Conservation (phyloP, 2,329 filamentous ascomycete genomes). For the Ophiostoma angusticollis region DNA sequence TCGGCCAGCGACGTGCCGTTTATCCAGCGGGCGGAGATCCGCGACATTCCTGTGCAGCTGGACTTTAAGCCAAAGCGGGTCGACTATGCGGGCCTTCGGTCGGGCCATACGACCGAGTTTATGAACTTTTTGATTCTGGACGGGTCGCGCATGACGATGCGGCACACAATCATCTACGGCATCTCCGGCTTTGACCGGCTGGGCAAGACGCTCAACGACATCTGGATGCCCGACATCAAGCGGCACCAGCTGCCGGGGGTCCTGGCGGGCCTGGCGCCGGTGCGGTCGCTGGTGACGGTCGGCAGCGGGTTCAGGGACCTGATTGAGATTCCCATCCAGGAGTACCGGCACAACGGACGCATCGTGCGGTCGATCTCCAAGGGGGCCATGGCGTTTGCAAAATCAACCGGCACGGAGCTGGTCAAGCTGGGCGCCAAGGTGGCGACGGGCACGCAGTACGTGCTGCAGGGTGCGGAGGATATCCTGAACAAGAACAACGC, state of each 20-base stretch:
- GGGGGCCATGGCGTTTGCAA: slow-evolving; percentile 78
- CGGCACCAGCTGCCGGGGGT: slow-evolving; percentile 80
- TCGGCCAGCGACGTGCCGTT: slow-evolving; percentile 67
- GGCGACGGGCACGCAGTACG: slow-evolving; percentile 88
- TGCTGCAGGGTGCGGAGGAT: slow-evolving; percentile 77
- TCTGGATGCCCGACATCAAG: slow-evolving; percentile 92
- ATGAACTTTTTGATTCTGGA: slow-evolving; percentile 98
- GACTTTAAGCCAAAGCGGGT: slow-evolving; percentile 99
- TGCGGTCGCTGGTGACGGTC: slow-evolving; percentile 85
- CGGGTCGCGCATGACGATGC: slow-evolving; percentile 70
- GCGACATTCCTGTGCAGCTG: slow-evolving; percentile 65
- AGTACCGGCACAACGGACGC: slow-evolving; percentile 89
- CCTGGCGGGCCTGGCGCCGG: slow-evolving; percentile 74
- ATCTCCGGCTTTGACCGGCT: slow-evolving; percentile 82
- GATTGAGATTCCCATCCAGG: slow-evolving; percentile 75
- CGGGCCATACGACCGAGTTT: slow-evolving; percentile 89
- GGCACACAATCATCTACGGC: slow-evolving; percentile 86
- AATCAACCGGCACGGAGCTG: slow-evolving; percentile 87
- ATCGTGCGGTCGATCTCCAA: slow-evolving; percentile 86
- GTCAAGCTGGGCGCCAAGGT: slow-evolving; percentile 89
- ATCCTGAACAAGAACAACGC: slow-evolving; percentile 43
- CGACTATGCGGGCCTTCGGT: slow-evolving; percentile 83
- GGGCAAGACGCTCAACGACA: slow-evolving; percentile 80
- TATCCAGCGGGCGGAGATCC: slow-evolving; percentile 78
- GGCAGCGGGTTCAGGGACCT: slow-evolving; percentile 77